phyloP scores from a whole-genome alignment of 1,284 basidiomycete genomes.

The Leccinum proximum region DNA sequence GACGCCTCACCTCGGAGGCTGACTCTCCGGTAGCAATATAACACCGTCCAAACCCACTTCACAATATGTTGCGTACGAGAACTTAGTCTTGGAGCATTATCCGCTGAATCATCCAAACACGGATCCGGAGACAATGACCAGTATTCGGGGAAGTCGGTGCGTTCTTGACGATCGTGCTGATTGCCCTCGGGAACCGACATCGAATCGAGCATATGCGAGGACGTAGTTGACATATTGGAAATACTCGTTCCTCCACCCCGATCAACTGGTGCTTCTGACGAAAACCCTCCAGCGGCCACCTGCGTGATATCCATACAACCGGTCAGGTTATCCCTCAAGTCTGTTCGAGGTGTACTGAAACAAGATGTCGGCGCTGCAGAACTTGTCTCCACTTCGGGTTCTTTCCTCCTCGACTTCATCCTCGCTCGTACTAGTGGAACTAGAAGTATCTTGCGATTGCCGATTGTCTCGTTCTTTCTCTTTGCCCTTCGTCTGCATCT shows the following conservation, averaged over 20 bases:
- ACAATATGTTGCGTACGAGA: constrained; percentile 1
- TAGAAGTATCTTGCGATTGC: constrained; percentile 6
- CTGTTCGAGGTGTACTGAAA: constrained; percentile 19
- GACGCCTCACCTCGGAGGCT: constrained; percentile 6
- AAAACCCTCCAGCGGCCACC: not conserved
- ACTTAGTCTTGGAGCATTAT: constrained; percentile 20
- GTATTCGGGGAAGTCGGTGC: not conserved
- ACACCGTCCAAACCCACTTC: constrained; percentile 2
- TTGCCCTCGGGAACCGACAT: not conserved
- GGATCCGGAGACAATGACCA: not conserved
- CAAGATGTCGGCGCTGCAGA: constrained; percentile 11
- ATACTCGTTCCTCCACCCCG: constrained; percentile 18
- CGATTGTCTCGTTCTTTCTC: constrained; percentile 13
- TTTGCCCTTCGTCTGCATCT: constrained; percentile 15
- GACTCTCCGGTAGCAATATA: not conserved
- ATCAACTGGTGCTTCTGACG: constrained; percentile 17
- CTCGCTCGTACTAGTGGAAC: constrained; percentile 9
- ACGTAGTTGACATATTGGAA: not conserved
- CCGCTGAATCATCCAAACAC: constrained; percentile 9
- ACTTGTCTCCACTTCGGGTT: constrained; percentile 2
- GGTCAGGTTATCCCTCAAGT: constrained; percentile 6
- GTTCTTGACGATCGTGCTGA: not conserved
- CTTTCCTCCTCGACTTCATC: constrained; percentile 10
- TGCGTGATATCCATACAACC: not conserved
- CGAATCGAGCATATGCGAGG: constrained; percentile 10